Conservation (phyloP, 1,139 yeast species). For the Nakaseomyces nivariensis region DNA sequence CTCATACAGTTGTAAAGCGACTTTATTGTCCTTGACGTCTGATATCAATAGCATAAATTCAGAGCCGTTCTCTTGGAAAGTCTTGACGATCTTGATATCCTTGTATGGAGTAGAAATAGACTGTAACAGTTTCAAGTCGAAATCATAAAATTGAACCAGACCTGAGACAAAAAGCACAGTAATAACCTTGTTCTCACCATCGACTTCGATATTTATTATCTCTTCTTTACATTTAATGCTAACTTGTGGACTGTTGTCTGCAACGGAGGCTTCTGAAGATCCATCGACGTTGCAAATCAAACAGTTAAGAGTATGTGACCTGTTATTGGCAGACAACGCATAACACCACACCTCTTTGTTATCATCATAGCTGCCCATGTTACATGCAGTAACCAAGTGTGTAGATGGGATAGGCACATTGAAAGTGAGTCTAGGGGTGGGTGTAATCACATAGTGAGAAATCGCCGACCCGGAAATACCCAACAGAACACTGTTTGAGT, state of each 20-base stretch:
- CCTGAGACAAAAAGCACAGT: slow-evolving; percentile 39
- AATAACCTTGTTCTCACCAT: slow-evolving; percentile 28
- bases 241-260: slow-evolving; percentile 8
- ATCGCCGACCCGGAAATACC: slow-evolving; percentile 74
- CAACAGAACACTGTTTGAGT: slow-evolving; percentile 34
- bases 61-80: slow-evolving; percentile 14
- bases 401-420: slow-evolving; percentile 29
- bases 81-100: slow-evolving; percentile 16
- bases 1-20: slow-evolving; percentile 21
- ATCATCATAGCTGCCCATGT: slow-evolving; percentile 11
- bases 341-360: slow-evolving; percentile 4
- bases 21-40: slow-evolving; percentile 15
- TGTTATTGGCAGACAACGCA: slow-evolving; percentile 2
- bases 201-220: slow-evolving; percentile 27
- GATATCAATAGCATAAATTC: slow-evolving; percentile 17
- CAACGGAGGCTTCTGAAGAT: slow-evolving; percentile 3
- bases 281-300: slow-evolving; percentile 1
- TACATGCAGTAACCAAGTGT: slow-evolving; percentile 27
- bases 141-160: slow-evolving; percentile 31
- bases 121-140: slow-evolving; percentile 18
- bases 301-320: slow-evolving; percentile 3
- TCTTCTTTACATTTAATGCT: slow-evolving; percentile 26
- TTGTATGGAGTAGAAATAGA: slow-evolving; percentile 19
- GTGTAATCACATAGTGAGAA: slow-evolving; percentile 60
- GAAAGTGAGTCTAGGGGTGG: slow-evolving; percentile 61